These are phyloP conservation scores for Dissophora ornata DNA, from an alignment of 192 early-diverging fungal species.

Conservation along the genomic window DNA sequence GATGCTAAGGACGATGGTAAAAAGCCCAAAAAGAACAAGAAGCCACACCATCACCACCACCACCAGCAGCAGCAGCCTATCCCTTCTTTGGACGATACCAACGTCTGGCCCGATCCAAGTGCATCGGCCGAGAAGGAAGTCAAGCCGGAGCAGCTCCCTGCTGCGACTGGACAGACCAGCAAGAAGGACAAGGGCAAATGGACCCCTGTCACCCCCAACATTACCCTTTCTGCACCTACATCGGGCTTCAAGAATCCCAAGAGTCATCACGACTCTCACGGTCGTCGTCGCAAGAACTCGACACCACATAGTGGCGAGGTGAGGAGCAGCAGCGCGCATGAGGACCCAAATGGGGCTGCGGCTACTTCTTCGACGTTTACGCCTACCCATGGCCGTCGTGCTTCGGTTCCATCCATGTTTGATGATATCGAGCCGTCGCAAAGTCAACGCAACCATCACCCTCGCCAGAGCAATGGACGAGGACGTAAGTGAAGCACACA, in stretches of 20 bases:
- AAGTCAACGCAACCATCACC: constrained; percentile 19
- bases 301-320: background rate
- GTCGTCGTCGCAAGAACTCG: constrained; percentile 49
- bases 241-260: constrained; percentile 44
- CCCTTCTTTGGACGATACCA: constrained; percentile 35
- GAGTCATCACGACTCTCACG: constrained; percentile 18
- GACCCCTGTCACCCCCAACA: constrained; percentile 60
- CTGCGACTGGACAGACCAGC: constrained; percentile 26
- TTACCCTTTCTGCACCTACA: constrained; percentile 60
- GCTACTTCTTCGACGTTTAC: background rate
- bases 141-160: constrained; percentile 19
- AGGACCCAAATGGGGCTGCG: background rate
- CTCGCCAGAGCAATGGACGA: constrained; percentile 17
- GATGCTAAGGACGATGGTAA: constrained; percentile 25
- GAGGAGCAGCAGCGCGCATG: background rate
- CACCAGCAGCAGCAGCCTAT: constrained; percentile 20
- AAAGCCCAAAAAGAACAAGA: constrained; percentile 24
- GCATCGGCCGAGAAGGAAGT: constrained; percentile 34
- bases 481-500: constrained; percentile 28
- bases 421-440: constrained; percentile 39
- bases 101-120: constrained; percentile 51
- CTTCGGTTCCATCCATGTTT: constrained; percentile 41
- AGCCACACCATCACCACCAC: constrained; percentile 1
- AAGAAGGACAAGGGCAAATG: constrained; percentile 64
- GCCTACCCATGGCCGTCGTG: constrained; percentile 33